Percentiles rank a stretch among this genome's conserved stretches.
Conservation (phyloP, 2,329 filamentous ascomycete species). For the Claviceps sp. region DNA sequence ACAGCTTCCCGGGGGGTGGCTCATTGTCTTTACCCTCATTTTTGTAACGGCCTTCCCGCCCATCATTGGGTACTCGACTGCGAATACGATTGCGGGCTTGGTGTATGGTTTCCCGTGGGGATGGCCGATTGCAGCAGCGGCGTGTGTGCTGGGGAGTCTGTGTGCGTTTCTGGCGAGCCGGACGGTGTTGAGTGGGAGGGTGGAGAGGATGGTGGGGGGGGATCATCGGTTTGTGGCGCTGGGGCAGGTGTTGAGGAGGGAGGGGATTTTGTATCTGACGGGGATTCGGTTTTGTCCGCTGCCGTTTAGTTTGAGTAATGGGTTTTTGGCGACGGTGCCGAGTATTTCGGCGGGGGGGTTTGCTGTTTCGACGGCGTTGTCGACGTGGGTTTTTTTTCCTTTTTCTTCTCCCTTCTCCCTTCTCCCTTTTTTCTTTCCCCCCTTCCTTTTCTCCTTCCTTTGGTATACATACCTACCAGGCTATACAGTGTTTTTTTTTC, state of each 20-base stretch:
- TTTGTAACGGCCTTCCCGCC: slow-evolving; percentile 75
- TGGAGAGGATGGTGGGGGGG: slow-evolving; percentile 64
- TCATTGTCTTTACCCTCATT: slow-evolving; percentile 61
- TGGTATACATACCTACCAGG: no score
- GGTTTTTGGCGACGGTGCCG: slow-evolving; percentile 85
- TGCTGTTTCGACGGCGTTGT: slow-evolving; percentile 66
- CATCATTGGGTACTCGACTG: slow-evolving; percentile 73
- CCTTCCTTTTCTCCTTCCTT: no score
- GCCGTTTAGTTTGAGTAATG: slow-evolving; percentile 87
- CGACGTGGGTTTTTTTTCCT: slow-evolving; percentile 31
- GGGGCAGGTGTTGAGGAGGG: slow-evolving; percentile 73
- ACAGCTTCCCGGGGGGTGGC: slow-evolving; percentile 55
- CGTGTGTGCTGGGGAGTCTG: slow-evolving; percentile 66
- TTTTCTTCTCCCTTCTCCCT: no score
- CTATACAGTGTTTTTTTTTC: no score
- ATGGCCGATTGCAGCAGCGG: slow-evolving; percentile 71
- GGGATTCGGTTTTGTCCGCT: slow-evolving; percentile 89
- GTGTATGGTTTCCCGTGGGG: slow-evolving; percentile 47
- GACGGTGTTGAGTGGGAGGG: slow-evolving; percentile 64
- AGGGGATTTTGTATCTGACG: slow-evolving; percentile 76
- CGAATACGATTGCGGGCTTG: slow-evolving; percentile 40
- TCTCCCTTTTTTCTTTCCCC: no score
- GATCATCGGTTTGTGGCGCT: slow-evolving; percentile 85
- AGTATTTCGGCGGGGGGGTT: slow-evolving; percentile 68
- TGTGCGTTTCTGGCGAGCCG: slow-evolving; percentile 70